Evolutionary conservation across 495 filamentous ascomycete species (phyloP).

Genomic region (Tricharina praecox): DNA sequence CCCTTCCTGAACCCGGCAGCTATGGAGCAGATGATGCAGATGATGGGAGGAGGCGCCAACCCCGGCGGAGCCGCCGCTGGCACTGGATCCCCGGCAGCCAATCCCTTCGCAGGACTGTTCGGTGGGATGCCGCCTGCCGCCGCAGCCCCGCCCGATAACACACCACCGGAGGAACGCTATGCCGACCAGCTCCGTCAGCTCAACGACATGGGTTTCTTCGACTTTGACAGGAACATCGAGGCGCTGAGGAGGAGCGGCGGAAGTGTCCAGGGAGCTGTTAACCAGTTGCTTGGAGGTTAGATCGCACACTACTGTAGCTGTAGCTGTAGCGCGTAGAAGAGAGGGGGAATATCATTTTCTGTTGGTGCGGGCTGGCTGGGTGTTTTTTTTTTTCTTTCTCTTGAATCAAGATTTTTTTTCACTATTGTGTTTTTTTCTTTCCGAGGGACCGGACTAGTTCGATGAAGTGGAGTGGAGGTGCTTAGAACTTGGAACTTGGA

Average conservation of each 20-base stretch:
- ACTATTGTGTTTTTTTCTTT: too few relatives aligned
- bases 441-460: too few relatives aligned
- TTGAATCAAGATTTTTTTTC: too few relatives aligned
- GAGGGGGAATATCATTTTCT: too few relatives aligned
- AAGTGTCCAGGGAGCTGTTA: conserved; percentile 87
- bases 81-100: conserved; percentile 7
- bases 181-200: conserved; percentile 78
- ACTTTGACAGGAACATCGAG: conserved; percentile 83
- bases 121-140: conserved; percentile 30
- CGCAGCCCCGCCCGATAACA: conserved; percentile 47
- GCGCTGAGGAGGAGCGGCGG: conserved; percentile 80
- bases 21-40: conserved; percentile 5
- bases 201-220: conserved; percentile 98
- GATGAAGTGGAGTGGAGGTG: too few relatives aligned
- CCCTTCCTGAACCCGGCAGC: conserved; percentile 1
- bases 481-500: too few relatives aligned
- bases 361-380: too few relatives aligned
- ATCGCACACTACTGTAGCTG: too few relatives aligned
- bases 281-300: conserved; percentile 43
- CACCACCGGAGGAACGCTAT: conserved; percentile 86
- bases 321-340: too few relatives aligned
- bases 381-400: too few relatives aligned
- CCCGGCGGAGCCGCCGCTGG: conserved; percentile 9
- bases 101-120: conserved; percentile 9
- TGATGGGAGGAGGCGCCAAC: conserved; percentile 7